Evolutionary conservation across 192 early-diverging fungal genomes (phyloP).

Genomic region (Ambispora gerdemannii): DNA sequence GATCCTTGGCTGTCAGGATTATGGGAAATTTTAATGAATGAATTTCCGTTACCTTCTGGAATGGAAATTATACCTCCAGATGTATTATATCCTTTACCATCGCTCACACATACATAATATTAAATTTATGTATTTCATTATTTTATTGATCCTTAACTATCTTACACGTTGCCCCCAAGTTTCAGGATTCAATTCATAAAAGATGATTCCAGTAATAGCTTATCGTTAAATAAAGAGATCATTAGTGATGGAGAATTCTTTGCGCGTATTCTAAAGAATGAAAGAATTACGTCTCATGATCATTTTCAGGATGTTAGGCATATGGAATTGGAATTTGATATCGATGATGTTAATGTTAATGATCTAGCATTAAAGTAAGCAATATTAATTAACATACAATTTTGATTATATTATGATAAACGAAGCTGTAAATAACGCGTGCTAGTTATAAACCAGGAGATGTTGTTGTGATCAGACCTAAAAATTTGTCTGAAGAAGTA

Average conservation of each 20-base stretch:
- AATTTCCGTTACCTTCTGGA: slow-evolving; percentile 59
- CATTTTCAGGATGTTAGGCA: slow-evolving; percentile 96
- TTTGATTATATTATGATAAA: background rate
- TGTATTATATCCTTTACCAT: slow-evolving; percentile 36
- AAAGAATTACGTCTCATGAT: slow-evolving; percentile 66
- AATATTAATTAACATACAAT: background rate
- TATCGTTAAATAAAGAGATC: background rate
- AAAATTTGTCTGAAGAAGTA: slow-evolving; percentile 70
- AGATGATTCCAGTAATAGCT: slow-evolving; percentile 9
- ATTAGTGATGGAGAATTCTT: slow-evolving; percentile 35
- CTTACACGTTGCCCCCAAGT: slow-evolving; percentile 34
- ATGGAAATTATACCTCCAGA: slow-evolving; percentile 52
- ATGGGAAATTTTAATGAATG: slow-evolving; percentile 64
- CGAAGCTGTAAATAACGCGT: no score
- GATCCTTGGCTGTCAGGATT: slow-evolving; percentile 82
- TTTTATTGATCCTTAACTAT: slow-evolving; percentile 2
- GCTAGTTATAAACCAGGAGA: slow-evolving; percentile 75
- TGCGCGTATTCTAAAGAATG: slow-evolving; percentile 49
- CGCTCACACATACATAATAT: slow-evolving; percentile 26
- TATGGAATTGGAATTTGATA: slow-evolving; percentile 63
- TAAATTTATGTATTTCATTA: slow-evolving; percentile 14
- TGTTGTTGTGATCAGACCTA: slow-evolving; percentile 70
- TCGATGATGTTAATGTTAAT: slow-evolving; percentile 33
- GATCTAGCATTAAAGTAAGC: background rate
- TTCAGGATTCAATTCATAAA: slow-evolving; percentile 48